phyloP scores from a whole-genome alignment of 139 green algal species.

The Tetraselmis chui region DNA sequence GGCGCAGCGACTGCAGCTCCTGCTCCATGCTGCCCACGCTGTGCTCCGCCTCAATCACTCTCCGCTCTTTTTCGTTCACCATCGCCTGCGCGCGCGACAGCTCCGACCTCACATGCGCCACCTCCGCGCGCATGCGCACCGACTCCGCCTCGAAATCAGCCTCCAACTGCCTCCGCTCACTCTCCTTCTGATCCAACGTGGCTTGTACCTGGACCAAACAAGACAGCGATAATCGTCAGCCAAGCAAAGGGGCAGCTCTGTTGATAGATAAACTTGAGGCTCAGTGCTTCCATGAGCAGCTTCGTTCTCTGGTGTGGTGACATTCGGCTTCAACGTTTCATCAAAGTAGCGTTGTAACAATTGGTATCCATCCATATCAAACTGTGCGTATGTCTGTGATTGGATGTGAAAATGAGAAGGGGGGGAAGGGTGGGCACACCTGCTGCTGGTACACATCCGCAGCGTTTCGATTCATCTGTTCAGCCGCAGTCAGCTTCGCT shows the following conservation, averaged over 20 bases:
- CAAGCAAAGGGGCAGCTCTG: too few relatives aligned
- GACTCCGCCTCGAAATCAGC: not conserved
- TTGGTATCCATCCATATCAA: too few relatives aligned
- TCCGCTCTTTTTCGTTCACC: not conserved
- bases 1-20: not conserved
- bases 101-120: not conserved
- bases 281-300: too few relatives aligned
- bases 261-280: too few relatives aligned
- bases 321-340: too few relatives aligned
- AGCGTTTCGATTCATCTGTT: not conserved
- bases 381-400: too few relatives aligned
- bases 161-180: not conserved
- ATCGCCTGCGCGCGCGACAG: not conserved
- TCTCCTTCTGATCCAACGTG: not conserved
- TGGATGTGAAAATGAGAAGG: too few relatives aligned
- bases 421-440: not conserved
- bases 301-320: too few relatives aligned
- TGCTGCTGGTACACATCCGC: not conserved
- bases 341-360: too few relatives aligned
- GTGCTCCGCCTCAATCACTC: not conserved
- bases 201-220: not conserved
- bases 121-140: not conserved
- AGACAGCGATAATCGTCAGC: too few relatives aligned
- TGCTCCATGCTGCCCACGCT: not conserved
- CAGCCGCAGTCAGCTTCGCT: not conserved